These are phyloP conservation scores for Rhodomyrtus psidioides DNA, from an alignment of 441 rosid genomes.

Conservation along the genomic window DNA sequence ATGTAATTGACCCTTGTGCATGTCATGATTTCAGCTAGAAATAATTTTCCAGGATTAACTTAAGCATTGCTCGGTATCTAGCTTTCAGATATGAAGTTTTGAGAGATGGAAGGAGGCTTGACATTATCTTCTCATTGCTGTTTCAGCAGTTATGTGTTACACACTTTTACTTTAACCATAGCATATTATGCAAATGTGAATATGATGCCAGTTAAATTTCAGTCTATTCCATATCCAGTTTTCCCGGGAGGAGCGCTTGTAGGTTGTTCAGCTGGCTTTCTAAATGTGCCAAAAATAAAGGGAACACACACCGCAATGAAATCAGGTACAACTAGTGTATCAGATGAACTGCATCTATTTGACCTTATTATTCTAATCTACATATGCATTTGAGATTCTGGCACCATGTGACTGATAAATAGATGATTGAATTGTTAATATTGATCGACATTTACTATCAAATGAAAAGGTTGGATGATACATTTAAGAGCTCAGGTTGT, in stretches of 20 bases:
- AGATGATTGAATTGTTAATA: background rate
- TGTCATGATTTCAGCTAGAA: background rate
- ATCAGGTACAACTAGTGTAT: slow-evolving; percentile 47
- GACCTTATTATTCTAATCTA: background rate
- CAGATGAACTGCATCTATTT: background rate
- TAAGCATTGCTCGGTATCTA: background rate
- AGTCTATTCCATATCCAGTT: slow-evolving; percentile 98
- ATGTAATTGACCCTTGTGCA: background rate
- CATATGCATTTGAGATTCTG: background rate
- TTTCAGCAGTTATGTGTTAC: background rate
- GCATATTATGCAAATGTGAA: slow-evolving; percentile 31
- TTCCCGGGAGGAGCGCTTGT: slow-evolving; percentile 96
- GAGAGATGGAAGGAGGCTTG: background rate
- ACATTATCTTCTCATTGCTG: background rate
- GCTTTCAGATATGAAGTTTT: background rate
- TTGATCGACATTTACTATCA: background rate
- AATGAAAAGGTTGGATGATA: background rate
- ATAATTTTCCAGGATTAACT: background rate
- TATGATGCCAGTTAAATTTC: slow-evolving; percentile 87
- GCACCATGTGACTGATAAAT: background rate
- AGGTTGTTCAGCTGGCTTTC: slow-evolving; percentile 97
- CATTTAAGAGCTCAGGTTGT: background rate
- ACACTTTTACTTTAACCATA: slow-evolving; percentile 3
- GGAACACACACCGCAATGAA: slow-evolving; percentile 99
- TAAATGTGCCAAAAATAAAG: slow-evolving; percentile 96